Evolutionary conservation across 169 alveolate genomes (phyloP).

Genomic region (Cryptosporidium canis): DNA sequence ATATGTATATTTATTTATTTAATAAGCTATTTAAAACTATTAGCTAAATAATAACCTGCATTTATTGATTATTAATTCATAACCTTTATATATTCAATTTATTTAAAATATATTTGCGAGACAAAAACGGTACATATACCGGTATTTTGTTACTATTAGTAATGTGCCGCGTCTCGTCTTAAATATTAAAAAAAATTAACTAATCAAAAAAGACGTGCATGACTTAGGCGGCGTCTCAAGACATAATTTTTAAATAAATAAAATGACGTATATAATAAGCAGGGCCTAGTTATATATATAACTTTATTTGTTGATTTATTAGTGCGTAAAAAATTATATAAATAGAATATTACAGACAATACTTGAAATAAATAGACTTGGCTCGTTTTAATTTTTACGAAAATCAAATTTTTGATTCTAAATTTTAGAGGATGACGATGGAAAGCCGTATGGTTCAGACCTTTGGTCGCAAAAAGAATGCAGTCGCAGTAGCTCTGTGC

Average conservation of each 20-base stretch:
- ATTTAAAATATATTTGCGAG: slow-evolving; percentile 1
- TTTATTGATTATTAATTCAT: neutral
- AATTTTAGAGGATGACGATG: slow-evolving; percentile 68
- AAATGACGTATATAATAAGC: neutral
- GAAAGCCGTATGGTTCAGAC: slow-evolving; percentile 90
- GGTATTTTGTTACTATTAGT: neutral
- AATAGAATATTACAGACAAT: neutral
- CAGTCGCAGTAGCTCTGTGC: slow-evolving; percentile 97
- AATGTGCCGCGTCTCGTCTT: slow-evolving; percentile 11
- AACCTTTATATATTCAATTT: neutral
- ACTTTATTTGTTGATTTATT: neutral
- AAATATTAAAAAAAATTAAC: neutral
- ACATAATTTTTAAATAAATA: neutral
- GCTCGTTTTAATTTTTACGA: neutral
- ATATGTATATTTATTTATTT: no score
- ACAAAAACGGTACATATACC: neutral
- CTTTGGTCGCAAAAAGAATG: slow-evolving; percentile 98
- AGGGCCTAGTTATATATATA: neutral
- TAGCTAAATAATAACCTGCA: no score
- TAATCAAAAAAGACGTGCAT: slow-evolving; percentile 31
- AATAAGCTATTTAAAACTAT: no score
- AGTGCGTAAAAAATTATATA: neutral
- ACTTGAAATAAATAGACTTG: neutral
- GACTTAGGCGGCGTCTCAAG: slow-evolving; percentile 69
- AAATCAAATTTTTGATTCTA: neutral